Base-by-base conservation (phyloP, 768 basidiomycete genomes). In the Sporobolomyces roseus region DNA sequence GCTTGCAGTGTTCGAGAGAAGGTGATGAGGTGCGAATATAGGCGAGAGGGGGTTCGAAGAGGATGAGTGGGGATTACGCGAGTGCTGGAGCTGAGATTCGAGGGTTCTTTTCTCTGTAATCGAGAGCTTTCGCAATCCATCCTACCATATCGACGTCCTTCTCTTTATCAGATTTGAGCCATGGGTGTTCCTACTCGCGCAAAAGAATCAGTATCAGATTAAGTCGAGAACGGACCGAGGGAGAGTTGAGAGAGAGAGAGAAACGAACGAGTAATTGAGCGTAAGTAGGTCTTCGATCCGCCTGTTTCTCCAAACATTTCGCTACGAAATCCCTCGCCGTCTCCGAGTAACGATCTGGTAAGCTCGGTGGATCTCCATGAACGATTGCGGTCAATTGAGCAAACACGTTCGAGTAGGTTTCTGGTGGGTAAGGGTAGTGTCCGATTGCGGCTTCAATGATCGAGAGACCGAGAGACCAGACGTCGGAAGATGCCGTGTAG, bases 371-470 rank as follows among this genome's bases (percentile, higher is more conserved):
- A 63, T 92, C 90, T 1, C 93, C 94, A 71, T 96, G 87, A 3
- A 99, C 93, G 70, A 99, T 99, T 5, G 94, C 93, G n/a, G 88
- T 90, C 46, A 89, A 81, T 77, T 99, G 94, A 3, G 93, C 94
- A 79, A 99, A 96, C 21, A 97, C 93, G 78, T 97, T 97, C 66
- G 87, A 85, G 78, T 96, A 99, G 10, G 92, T 94, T 81, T 98
- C 93, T 32, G 93, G 93, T 35, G 94, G 94, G 77, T 96, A 99
- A 2, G 94, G 94, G 79, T 99, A 98, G 76, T 79, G 85, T 79
- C 76, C 93, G 75, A 90, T 83, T 4, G 88, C 90, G 71, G 94
- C 87, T 79, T 99, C 94, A 75, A 98, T 90, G 78, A 96, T 87
- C 7, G 90, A 88, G 50, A 98, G 83, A 17, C 94, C 94, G 27